Percentiles rank a stretch among this genome's conserved stretches.
These are phyloP conservation scores for Epichloe sp. DNA, from an alignment of 2,329 filamentous ascomycete genomes.

Conservation along the genomic window DNA sequence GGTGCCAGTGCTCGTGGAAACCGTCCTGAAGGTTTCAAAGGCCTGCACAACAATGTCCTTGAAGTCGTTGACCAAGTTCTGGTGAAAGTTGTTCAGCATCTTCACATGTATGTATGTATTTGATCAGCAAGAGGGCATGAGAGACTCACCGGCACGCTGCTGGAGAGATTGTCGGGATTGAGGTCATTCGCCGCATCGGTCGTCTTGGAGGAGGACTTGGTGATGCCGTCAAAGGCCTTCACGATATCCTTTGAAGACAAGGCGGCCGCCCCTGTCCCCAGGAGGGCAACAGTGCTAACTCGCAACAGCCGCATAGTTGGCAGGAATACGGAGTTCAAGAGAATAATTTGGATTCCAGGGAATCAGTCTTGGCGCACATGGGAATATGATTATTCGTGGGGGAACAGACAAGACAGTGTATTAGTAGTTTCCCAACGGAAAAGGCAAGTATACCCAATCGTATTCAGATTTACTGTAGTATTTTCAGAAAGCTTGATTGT, in stretches of 20 bases:
- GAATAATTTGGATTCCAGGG: too few relatives aligned
- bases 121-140: background rate
- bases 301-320: conserved; percentile 7
- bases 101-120: background rate
- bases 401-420: too few relatives aligned
- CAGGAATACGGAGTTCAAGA: too few relatives aligned
- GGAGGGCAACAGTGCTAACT: conserved; percentile 9
- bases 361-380: too few relatives aligned
- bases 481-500: background rate
- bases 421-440: too few relatives aligned
- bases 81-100: too few relatives aligned
- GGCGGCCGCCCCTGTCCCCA: conserved; percentile 6
- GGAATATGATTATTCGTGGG: too few relatives aligned
- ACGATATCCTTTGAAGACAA: conserved; percentile 4
- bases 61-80: background rate
- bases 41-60: background rate
- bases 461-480: background rate
- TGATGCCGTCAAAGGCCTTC: conserved; percentile 6
- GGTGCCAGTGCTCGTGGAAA: background rate
- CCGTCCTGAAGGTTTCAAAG: background rate
- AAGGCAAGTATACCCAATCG: too few relatives aligned
- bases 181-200: conserved; percentile 3
- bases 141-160: background rate
- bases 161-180: background rate
- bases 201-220: conserved; percentile 6